Conservation (phyloP, 2,329 filamentous ascomycete genomes). For the Venturia effusa region DNA sequence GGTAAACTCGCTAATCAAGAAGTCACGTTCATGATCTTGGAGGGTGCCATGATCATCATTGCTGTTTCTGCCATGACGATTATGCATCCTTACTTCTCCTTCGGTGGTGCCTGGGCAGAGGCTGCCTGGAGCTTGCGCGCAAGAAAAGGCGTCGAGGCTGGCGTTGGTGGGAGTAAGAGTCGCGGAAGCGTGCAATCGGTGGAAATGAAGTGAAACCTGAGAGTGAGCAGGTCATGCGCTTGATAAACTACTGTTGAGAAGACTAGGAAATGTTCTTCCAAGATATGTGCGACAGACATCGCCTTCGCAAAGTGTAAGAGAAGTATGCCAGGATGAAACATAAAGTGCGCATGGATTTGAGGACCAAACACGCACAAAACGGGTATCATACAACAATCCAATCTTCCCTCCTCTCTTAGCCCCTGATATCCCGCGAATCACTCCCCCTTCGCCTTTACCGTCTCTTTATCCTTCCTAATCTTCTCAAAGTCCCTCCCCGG, state of each 20-base stretch:
- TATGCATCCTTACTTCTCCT: conserved; percentile 34
- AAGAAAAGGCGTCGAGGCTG: neutral
- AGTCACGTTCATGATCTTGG: conserved; percentile 37
- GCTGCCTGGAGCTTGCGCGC: conserved; percentile 7
- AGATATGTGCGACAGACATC: no score
- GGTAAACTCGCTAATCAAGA: conserved; percentile 38
- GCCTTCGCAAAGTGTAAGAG: neutral
- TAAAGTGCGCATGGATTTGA: neutral
- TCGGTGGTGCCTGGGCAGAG: conserved; percentile 7
- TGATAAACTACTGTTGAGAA: neutral
- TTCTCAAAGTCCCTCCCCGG: conserved; percentile 20
- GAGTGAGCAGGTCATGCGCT: neutral
- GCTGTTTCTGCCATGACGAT: conserved; percentile 34
- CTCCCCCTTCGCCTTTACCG: neutral
- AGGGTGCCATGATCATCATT: conserved; percentile 43
- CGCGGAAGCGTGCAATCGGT: neutral
- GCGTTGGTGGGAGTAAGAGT: neutral
- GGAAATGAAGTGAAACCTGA: neutral
- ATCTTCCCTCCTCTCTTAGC: neutral
- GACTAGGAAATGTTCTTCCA: neutral
- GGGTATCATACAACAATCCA: neutral
- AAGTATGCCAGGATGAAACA: neutral
- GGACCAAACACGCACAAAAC: neutral
- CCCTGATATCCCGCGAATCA: neutral
- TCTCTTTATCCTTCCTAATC: conserved; percentile 12